Evolutionary conservation across 768 basidiomycete species (phyloP).

Genomic region (Royoungia palumana): DNA sequence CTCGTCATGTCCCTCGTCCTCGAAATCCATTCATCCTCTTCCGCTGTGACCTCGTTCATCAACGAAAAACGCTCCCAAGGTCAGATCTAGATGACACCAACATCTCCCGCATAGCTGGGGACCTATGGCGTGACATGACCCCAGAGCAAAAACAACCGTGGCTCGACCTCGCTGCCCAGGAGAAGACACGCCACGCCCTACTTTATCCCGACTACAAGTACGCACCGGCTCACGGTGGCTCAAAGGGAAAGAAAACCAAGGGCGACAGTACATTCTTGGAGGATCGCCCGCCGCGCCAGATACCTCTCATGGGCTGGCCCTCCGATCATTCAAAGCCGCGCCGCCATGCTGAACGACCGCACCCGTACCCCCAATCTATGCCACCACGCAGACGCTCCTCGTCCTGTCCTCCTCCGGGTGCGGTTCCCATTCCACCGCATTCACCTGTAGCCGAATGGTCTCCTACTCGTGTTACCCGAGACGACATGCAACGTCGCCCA

Average conservation of each 20-base stretch:
- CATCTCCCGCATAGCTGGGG: conserved; percentile 63
- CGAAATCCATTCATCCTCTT: conserved; percentile 81
- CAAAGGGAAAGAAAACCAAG: conserved; percentile 23
- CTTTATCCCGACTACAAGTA: conserved; percentile 46
- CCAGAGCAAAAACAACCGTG: conserved; percentile 45
- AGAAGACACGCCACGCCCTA: conserved; percentile 42
- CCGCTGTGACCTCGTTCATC: conserved; percentile 66
- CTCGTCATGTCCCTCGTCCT: conserved; percentile 62
- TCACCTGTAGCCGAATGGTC: conserved; percentile 15
- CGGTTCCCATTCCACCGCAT: conserved; percentile 25
- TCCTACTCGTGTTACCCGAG: conserved; percentile 23
- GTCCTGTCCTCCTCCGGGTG: conserved; percentile 40
- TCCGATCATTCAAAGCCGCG: conserved; percentile 2
- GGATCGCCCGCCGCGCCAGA: conserved; percentile 11
- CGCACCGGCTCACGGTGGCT: conserved; percentile 24
- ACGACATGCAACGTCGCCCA: conserved; percentile 35
- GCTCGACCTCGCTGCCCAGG: conserved; percentile 46
- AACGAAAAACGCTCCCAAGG: conserved; percentile 50
- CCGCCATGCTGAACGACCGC: conserved; percentile 16
- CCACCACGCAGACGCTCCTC: conserved; percentile 36
- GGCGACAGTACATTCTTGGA: conserved; percentile 4
- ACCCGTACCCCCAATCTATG: conserved; percentile 23
- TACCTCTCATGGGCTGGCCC: conserved; percentile 5
- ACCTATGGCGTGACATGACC: conserved; percentile 60
- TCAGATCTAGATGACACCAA: conserved; percentile 67